A percentile compares a stretch with the other conserved stretches of the same genome.
phyloP scores from a whole-genome alignment of 768 basidiomycete species.

The Pseudohyphozyma bogoriensis region DNA sequence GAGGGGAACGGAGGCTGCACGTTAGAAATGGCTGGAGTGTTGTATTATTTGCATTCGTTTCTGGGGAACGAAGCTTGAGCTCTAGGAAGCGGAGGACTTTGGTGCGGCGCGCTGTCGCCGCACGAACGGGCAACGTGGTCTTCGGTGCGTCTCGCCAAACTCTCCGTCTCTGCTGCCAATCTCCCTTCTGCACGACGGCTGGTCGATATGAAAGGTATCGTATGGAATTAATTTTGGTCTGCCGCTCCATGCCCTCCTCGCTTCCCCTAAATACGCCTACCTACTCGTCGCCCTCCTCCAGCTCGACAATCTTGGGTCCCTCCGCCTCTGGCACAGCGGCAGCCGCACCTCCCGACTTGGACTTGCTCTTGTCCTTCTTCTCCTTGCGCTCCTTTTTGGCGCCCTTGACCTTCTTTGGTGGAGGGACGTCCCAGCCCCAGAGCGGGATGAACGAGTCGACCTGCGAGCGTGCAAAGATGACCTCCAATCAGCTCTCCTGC shows the following conservation, averaged over 20 bases:
- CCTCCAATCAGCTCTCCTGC: not conserved
- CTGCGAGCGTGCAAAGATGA: constrained; percentile 49
- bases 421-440: constrained; percentile 90
- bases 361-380: not conserved
- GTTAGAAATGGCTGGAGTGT: too few species aligned
- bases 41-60: too few species aligned
- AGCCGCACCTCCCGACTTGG: not conserved
- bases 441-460: constrained; percentile 93
- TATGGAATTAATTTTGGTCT: not conserved
- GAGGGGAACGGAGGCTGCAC: too few species aligned
- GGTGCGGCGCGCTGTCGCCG: too few species aligned
- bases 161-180: too few species aligned
- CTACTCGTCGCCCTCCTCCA: not conserved
- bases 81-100: too few species aligned
- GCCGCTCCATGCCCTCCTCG: not conserved
- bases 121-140: too few species aligned
- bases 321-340: not conserved
- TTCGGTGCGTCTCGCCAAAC: too few species aligned
- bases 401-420: constrained; percentile 56
- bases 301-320: not conserved
- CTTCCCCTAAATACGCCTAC: not conserved
- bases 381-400: constrained; percentile 7
- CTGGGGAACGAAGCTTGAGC: too few species aligned
- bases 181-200: too few species aligned
- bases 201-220: too few species aligned